A percentile compares a stretch with the other conserved stretches of the same genome.
phyloP scores from a whole-genome alignment of 352 stramenopile species.

The Phytophthora brassicae region DNA sequence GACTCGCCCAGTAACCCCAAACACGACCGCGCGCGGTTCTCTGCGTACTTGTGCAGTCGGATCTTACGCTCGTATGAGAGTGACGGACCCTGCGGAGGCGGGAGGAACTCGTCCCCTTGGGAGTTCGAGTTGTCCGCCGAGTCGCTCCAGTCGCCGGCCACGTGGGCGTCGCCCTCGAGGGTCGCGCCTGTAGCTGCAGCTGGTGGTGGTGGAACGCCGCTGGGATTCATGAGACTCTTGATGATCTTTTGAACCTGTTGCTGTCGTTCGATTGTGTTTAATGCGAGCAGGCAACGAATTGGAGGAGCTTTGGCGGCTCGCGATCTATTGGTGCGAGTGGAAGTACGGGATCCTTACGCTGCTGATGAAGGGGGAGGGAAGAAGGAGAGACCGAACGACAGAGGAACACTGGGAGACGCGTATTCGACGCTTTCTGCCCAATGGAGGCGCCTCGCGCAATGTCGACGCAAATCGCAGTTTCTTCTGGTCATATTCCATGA shows the following conservation, averaged over 20 bases:
- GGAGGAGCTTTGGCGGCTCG: too few relatives aligned
- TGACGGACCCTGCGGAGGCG: conserved; percentile 64
- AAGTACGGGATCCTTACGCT: too few relatives aligned
- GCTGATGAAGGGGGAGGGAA: too few relatives aligned
- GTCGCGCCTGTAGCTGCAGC: conserved; percentile 7
- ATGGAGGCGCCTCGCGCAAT: conserved; percentile 4
- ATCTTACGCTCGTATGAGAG: conserved; percentile 87
- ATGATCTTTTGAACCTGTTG: conserved; percentile 6
- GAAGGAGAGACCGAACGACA: too few relatives aligned
- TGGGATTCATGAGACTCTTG: conserved; percentile 23
- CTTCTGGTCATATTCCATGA: conserved; percentile 42
- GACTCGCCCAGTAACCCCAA: conserved; percentile 69
- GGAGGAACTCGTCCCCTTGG: conserved; percentile 54
- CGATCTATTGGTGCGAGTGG: too few relatives aligned
- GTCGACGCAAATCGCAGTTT: conserved; percentile 33
- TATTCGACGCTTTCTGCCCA: conserved; percentile 20
- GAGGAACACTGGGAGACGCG: too few relatives aligned
- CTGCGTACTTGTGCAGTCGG: conserved; percentile 80
- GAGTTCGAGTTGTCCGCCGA: conserved; percentile 65
- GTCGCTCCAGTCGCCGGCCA: conserved; percentile 60
- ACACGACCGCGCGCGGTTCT: conserved; percentile 82
- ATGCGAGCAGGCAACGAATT: too few relatives aligned
- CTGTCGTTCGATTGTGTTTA: too few relatives aligned
- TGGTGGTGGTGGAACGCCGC: conserved; percentile 1
- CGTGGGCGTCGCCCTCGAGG: conserved; percentile 7